Conservation (phyloP, 2,329 filamentous ascomycete genomes). For the Hirsutella rhossiliensis region DNA sequence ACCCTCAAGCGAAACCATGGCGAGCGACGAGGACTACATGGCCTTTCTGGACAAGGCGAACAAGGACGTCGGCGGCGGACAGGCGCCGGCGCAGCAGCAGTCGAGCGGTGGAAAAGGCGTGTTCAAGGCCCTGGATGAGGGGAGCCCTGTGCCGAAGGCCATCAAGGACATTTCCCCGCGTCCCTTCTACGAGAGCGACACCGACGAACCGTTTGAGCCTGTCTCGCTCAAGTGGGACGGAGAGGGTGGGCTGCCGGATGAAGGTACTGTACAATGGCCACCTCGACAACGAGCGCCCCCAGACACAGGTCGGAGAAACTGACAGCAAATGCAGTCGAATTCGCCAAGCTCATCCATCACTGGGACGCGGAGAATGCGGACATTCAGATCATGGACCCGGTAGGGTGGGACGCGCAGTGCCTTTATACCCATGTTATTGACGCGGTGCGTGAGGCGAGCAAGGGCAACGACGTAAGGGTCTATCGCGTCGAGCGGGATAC, state of each 20-base stretch:
- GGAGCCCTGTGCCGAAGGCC: slow-evolving; percentile 46
- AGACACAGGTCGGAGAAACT: too few relatives aligned
- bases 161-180: slow-evolving; percentile 38
- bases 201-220: slow-evolving; percentile 74
- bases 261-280: slow-evolving; percentile 34
- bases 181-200: slow-evolving; percentile 65
- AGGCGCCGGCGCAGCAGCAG: slow-evolving; percentile 5
- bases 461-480: slow-evolving; percentile 58
- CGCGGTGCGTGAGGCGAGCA: slow-evolving; percentile 51
- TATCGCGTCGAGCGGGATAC: slow-evolving; percentile 55
- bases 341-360: slow-evolving; percentile 55
- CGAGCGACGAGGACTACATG: slow-evolving; percentile 71
- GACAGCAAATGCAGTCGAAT: slow-evolving; percentile 41
- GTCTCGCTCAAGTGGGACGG: slow-evolving; percentile 54
- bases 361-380: slow-evolving; percentile 37
- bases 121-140: slow-evolving; percentile 40
- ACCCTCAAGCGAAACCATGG: slow-evolving; percentile 33
- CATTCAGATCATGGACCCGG: slow-evolving; percentile 53
- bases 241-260: slow-evolving; percentile 41
- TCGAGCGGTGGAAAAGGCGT: slow-evolving; percentile 13
- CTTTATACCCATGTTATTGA: slow-evolving; percentile 59
- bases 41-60: slow-evolving; percentile 83
- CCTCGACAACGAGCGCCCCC: too few relatives aligned
- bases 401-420: slow-evolving; percentile 61
- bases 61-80: slow-evolving; percentile 51